Evolutionary conservation across 352 stramenopile species (phyloP), one percentile per base, ranked within the genome.

Genomic region (Peronospora farinosa): DNA sequence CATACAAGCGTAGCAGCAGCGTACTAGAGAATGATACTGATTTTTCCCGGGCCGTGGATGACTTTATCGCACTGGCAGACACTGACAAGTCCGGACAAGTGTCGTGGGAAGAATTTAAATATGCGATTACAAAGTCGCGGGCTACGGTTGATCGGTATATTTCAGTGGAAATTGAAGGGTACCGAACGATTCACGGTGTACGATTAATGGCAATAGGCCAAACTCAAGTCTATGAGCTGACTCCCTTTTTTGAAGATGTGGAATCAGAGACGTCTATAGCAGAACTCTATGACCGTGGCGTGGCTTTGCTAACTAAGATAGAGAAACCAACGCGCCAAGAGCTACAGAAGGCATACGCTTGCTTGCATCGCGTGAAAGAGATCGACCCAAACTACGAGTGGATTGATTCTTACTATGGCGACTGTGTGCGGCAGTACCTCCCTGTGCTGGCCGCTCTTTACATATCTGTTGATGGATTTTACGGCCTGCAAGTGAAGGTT

Each of bases 91-190:
- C 79, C 10, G 80, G 79, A 5, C 65, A 78, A 50, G 78, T 95
- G 13, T 92, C 81, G 28, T 91, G 80, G 71, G 83, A 94, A 54
- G 82, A 92, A 51, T 95, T 95, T 48, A 89, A 91, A 56, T 60
- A 78, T 21, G 84, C 84, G 6, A 88, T 95, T 60, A 53, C 74
- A 1, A 91, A 91, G 57, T 87, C 76, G 15, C 74, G 80, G 7
- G 63, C 76, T n/a, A 78, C 60, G 0, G 58, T 83, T 27, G 69
- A 86, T 27, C 82, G 80, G 8, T 92, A 70, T 31, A 69, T 95
- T 30, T 86, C 74, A 12, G 42, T 95, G 28, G 76, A 92, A 30
- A 65, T 95, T 25, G 79, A 89, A 50, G 82, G 80, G 0, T 92
- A 75, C 47, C 65, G 77, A 35, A 49, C 66, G 3, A 69, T 95